phyloP scores from a whole-genome alignment of 1,284 basidiomycete genomes.

The Microbotryum violaceum region DNA sequence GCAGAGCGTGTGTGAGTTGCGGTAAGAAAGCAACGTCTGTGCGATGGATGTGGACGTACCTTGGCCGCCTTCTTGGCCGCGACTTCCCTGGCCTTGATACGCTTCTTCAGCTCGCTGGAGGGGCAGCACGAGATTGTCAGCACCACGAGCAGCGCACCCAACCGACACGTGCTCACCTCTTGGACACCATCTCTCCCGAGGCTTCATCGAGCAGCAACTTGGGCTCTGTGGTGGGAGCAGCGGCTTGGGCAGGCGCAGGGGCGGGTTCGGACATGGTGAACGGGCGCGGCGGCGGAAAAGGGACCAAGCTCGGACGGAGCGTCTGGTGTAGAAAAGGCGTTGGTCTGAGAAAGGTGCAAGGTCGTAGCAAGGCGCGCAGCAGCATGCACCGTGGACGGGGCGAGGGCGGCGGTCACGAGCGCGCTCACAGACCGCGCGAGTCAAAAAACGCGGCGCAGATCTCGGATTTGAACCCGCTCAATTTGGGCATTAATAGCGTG shows the following conservation, averaged over 20 bases:
- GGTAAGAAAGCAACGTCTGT: too few species aligned
- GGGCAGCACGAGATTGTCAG: too few species aligned
- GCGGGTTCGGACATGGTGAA: slow-evolving; percentile 7
- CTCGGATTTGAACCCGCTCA: too few species aligned
- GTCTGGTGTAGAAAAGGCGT: background rate
- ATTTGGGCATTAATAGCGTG: too few species aligned
- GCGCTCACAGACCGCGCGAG: too few species aligned
- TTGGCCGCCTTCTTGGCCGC: slow-evolving; percentile 78
- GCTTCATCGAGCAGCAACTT: slow-evolving; percentile 55
- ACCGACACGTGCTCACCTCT: slow-evolving; percentile 57
- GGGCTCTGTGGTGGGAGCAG: slow-evolving; percentile 12
- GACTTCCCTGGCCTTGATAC: slow-evolving; percentile 75
- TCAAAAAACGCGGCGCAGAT: too few species aligned
- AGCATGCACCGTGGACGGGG: slow-evolving; percentile 24
- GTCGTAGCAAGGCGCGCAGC: slow-evolving; percentile 15
- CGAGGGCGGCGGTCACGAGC: too few species aligned
- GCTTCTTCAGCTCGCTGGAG: slow-evolving; percentile 79
- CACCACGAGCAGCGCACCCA: too few species aligned
- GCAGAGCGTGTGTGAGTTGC: too few species aligned
- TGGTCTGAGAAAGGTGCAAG: background rate
- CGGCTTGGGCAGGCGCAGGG: slow-evolving; percentile 9
- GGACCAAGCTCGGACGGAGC: too few species aligned
- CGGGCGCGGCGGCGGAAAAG: too few species aligned
- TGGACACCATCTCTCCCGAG: slow-evolving; percentile 91
- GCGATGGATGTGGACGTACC: slow-evolving; percentile 26